These are phyloP conservation scores for Nematodospora anomalae DNA, from an alignment of 1,139 yeast genomes.

Conservation along the genomic window DNA sequence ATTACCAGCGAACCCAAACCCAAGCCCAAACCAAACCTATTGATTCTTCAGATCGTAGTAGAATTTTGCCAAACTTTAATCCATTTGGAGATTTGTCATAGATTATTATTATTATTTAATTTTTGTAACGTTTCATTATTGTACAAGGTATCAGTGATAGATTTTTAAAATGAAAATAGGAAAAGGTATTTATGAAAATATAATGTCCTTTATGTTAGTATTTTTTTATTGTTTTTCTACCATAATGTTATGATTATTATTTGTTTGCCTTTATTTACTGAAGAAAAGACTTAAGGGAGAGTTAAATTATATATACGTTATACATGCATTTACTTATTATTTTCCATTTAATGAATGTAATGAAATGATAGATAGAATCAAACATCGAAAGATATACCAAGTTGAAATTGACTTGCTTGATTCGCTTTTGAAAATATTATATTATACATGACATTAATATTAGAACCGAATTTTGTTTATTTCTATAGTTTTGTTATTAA, in stretches of 20 bases:
- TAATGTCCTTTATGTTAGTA: too few relatives aligned
- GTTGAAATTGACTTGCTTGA: too few relatives aligned
- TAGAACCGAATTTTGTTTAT: too few relatives aligned
- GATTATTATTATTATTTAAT: slow-evolving; percentile 1
- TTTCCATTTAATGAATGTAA: background rate
- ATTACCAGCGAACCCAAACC: background rate
- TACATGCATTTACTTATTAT: background rate
- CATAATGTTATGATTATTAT: background rate
- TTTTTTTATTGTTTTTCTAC: background rate
- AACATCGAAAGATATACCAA: too few relatives aligned
- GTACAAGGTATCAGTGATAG: background rate
- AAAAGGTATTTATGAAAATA: too few relatives aligned
- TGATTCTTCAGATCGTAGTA: slow-evolving; percentile 8
- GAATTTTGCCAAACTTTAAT: slow-evolving; percentile 29
- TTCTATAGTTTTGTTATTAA: too few relatives aligned
- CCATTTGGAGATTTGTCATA: slow-evolving; percentile 28
- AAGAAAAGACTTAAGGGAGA: background rate
- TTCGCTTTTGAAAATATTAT: too few relatives aligned
- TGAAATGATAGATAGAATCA: background rate
- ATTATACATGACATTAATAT: too few relatives aligned
- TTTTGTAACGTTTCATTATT: background rate
- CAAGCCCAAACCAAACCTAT: background rate
- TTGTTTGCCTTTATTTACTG: background rate
- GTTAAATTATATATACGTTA: background rate
- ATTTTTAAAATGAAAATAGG: background rate